Evolutionary conservation across 805 yeast genomes (phyloP).

Genomic region (Ogataea dorogensis): DNA sequence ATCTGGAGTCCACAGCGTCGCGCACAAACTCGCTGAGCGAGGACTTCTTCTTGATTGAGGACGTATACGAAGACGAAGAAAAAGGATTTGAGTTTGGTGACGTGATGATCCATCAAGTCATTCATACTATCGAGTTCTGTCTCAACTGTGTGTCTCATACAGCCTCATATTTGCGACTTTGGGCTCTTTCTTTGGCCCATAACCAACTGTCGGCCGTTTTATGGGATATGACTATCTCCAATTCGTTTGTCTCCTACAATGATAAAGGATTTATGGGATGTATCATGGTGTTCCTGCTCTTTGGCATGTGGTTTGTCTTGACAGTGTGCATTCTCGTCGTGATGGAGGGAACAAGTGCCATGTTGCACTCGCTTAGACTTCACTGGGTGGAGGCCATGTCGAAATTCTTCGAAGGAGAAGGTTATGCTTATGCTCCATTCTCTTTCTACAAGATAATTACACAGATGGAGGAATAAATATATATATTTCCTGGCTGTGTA

Average conservation of each 20-base stretch:
- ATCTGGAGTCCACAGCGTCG: slow-evolving; percentile 22
- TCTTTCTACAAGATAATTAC: slow-evolving; percentile 38
- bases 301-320: slow-evolving; percentile 73
- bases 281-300: slow-evolving; percentile 55
- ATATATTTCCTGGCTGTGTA: slow-evolving; percentile 6
- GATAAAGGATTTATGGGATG: slow-evolving; percentile 54
- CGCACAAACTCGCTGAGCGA: slow-evolving; percentile 28
- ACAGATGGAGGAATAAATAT: slow-evolving; percentile 5
- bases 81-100: slow-evolving; percentile 57
- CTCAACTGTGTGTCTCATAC: slow-evolving; percentile 78
- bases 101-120: slow-evolving; percentile 73
- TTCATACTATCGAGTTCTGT: slow-evolving; percentile 78
- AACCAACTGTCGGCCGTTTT: slow-evolving; percentile 73
- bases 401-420: slow-evolving; percentile 76
- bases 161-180: slow-evolving; percentile 71
- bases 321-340: slow-evolving; percentile 68
- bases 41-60: slow-evolving; percentile 27
- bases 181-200: slow-evolving; percentile 80
- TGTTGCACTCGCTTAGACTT: slow-evolving; percentile 72
- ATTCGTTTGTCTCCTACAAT: slow-evolving; percentile 49
- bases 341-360: slow-evolving; percentile 86
- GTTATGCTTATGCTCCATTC: slow-evolving; percentile 65
- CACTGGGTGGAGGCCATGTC: slow-evolving; percentile 87
- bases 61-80: slow-evolving; percentile 36
- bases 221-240: slow-evolving; percentile 73